These are phyloP conservation scores for Neolentinus lepideus DNA, from an alignment of 1,284 basidiomycete genomes.

Conservation along the genomic window DNA sequence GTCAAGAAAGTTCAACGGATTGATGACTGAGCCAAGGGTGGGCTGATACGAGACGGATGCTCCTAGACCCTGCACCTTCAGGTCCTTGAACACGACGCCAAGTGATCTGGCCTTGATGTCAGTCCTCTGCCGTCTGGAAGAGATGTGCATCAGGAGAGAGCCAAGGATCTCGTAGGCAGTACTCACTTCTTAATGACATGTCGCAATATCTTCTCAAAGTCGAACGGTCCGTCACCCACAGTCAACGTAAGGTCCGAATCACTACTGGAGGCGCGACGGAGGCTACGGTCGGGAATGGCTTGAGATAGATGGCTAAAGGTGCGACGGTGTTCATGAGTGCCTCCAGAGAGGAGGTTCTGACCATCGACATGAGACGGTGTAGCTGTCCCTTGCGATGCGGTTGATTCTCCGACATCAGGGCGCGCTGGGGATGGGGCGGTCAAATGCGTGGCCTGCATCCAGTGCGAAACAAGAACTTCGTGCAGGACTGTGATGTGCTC, in stretches of 20 bases:
- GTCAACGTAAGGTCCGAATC: slow-evolving; percentile 17
- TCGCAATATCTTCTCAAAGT: slow-evolving; percentile 23
- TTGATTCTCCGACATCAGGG: too few relatives aligned
- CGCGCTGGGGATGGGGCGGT: too few relatives aligned
- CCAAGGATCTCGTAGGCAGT: not conserved
- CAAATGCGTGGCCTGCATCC: too few relatives aligned
- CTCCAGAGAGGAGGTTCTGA: too few relatives aligned
- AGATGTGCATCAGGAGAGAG: not conserved
- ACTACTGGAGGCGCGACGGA: not conserved
- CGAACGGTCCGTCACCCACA: slow-evolving; percentile 14
- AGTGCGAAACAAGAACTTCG: too few relatives aligned
- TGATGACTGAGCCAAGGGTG: slow-evolving; percentile 33
- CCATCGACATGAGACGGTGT: too few relatives aligned
- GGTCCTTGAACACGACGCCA: slow-evolving; percentile 27
- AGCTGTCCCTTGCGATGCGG: too few relatives aligned
- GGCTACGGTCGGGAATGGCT: slow-evolving; percentile 14
- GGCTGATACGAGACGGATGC: slow-evolving; percentile 28
- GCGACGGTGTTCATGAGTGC: too few relatives aligned
- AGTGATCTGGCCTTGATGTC: slow-evolving; percentile 25
- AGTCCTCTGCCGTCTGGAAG: slow-evolving; percentile 16
- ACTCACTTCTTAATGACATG: slow-evolving; percentile 13
- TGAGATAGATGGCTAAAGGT: too few relatives aligned
- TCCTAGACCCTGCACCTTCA: slow-evolving; percentile 28
- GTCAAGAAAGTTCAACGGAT: slow-evolving; percentile 23
- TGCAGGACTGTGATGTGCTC: too few relatives aligned